Base-by-base conservation (phyloP, 805 yeast species). In the Candida methanosorbosa region DNA sequence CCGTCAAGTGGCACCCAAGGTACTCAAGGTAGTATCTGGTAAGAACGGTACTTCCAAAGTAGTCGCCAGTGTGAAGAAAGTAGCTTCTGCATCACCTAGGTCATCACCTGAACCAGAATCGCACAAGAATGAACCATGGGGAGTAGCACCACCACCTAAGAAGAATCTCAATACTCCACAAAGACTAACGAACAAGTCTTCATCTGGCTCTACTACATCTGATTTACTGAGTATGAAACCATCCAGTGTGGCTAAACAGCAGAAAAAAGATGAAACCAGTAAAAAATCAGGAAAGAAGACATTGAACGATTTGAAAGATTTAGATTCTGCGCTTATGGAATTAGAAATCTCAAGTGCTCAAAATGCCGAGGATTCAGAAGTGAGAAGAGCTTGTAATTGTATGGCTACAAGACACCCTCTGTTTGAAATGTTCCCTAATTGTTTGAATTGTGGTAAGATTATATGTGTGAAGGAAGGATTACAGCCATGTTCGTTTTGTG, bases 401-500 rank as follows among this genome's bases (percentile, higher is more conserved):
- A 83, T 80, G 76, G 97, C 90, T 1, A 72, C 81, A 0, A 64
- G 82, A 39, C 98, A 92, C 51, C 95, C 96, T 3, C 59, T 92
- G 21, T 81, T 86, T 42, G 94, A 84, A 37, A 70, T 81, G 42
- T 92, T 94, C 2, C 97, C 98, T 1, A 92, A 92, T 53, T 92
- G 99, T 49, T 59, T 92, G 27, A 78, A 81, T 39, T 92, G 99
- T 55, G 99, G 99, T 9, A 84, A 87, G 55, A 84, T 92, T 28
- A 84, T 92, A 3, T 92, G 99, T 61, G 68, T 71, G 4, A 79
- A 78, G 45, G 97, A 92, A 51, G 97, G 97, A 0, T 61, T 85
- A 18, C 92, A 88, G 39, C 92, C 92, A 4, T 92, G 99, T 50
- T 70, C 92, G 2, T 81, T 60, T 41, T 92, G 98, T 61, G 84